Conservation (phyloP, 1,284 basidiomycete genomes). For the Irpex sp. region DNA sequence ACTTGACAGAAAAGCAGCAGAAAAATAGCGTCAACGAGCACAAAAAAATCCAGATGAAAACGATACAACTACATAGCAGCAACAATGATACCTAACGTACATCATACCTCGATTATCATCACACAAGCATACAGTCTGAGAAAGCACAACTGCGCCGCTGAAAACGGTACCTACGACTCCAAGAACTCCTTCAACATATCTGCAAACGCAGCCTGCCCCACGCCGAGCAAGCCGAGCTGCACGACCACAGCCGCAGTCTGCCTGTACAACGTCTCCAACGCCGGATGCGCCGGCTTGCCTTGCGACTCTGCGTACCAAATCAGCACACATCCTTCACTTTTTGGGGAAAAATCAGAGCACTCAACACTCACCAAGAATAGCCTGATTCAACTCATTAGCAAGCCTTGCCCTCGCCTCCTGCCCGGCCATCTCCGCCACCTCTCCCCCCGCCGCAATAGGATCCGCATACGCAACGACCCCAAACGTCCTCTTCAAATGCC, state of each 20-base stretch:
- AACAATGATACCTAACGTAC: no score
- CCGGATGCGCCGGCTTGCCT: slow-evolving; percentile 64
- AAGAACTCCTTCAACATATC: slow-evolving; percentile 73
- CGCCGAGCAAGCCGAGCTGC: slow-evolving; percentile 65
- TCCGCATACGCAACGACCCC: slow-evolving; percentile 76
- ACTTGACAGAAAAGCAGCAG: no score
- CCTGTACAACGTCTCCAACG: slow-evolving; percentile 72
- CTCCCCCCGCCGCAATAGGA: slow-evolving; percentile 60
- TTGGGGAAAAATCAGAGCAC: slow-evolving; percentile 1
- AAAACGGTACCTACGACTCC: slow-evolving; percentile 19
- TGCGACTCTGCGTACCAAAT: slow-evolving; percentile 58
- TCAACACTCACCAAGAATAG: slow-evolving; percentile 65
- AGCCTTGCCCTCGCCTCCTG: slow-evolving; percentile 60
- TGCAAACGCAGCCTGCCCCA: slow-evolving; percentile 75
- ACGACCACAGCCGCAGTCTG: slow-evolving; percentile 63
- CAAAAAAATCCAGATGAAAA: neutral
- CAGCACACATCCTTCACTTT: neutral
- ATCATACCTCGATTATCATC: neutral
- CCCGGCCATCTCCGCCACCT: slow-evolving; percentile 62
- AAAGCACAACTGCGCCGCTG: no score
- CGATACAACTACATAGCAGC: neutral
- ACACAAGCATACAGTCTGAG: neutral
- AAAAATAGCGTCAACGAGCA: no score
- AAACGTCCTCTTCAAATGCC: slow-evolving; percentile 68
- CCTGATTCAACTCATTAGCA: slow-evolving; percentile 76